Percentiles rank a stretch among this genome's conserved stretches.
phyloP scores from a whole-genome alignment of 495 filamentous ascomycete species.

The Thozetella sp. region DNA sequence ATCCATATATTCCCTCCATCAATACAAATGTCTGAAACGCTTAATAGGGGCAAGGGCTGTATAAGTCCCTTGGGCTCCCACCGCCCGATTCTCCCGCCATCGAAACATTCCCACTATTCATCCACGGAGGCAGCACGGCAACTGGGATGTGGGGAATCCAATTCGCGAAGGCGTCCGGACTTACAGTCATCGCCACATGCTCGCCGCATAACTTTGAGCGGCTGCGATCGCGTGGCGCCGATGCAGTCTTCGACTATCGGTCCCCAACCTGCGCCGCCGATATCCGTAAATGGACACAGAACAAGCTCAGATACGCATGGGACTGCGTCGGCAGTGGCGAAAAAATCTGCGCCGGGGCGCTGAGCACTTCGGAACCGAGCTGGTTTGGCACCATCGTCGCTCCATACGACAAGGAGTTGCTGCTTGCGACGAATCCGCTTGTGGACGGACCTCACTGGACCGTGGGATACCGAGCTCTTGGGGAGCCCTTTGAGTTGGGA shows the following conservation, averaged over 20 bases:
- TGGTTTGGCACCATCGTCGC: conserved; percentile 14
- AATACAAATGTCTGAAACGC: background rate
- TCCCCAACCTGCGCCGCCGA: conserved; percentile 27
- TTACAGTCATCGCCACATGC: conserved; percentile 40
- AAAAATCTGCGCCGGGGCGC: conserved; percentile 20
- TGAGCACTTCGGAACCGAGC: conserved; percentile 9
- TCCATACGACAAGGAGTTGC: conserved; percentile 13
- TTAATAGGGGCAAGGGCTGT: conserved; percentile 38
- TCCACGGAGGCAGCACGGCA: conserved; percentile 48
- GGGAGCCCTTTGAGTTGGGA: conserved; percentile 6
- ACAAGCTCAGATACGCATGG: too few species aligned
- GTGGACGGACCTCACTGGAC: conserved; percentile 14
- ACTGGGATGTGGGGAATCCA: conserved; percentile 46
- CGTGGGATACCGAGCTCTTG: conserved; percentile 21
- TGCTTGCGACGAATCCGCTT: conserved; percentile 22
- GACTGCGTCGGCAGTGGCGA: too few species aligned
- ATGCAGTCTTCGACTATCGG: conserved; percentile 43
- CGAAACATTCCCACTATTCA: conserved; percentile 29
- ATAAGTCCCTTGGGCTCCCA: conserved; percentile 28
- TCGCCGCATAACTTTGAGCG: conserved; percentile 37
- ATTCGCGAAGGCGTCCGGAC: conserved; percentile 41
- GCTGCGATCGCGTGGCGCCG: conserved; percentile 38
- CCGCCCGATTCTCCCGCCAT: conserved; percentile 30
- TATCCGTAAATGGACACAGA: conserved; percentile 21
- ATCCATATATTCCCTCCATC: background rate